These are phyloP conservation scores for Lepidium africanum DNA, from an alignment of 345 rosid genomes.

Conservation along the genomic window DNA sequence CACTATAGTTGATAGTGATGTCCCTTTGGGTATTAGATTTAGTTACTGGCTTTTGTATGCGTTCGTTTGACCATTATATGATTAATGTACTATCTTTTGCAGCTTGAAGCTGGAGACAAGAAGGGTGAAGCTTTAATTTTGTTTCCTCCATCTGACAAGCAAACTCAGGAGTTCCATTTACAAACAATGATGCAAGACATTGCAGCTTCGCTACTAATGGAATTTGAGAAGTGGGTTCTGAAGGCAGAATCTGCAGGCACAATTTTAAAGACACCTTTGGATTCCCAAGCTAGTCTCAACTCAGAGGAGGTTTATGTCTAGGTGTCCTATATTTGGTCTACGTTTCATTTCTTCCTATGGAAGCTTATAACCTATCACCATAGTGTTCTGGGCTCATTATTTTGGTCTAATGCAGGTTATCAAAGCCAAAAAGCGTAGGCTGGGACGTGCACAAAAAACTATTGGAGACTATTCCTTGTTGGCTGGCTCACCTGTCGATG, in stretches of 20 bases:
- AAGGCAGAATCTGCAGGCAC: slow-evolving; percentile 91
- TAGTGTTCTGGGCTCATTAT: slow-evolving; percentile 18
- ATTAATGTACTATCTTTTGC: slow-evolving; percentile 28
- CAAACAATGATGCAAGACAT: slow-evolving; percentile 98
- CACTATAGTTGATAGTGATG: slow-evolving; percentile 6
- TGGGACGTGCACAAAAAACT: slow-evolving; percentile 93
- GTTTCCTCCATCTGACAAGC: slow-evolving; percentile 88
- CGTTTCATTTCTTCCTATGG: slow-evolving; percentile 22
- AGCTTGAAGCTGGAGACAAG: slow-evolving; percentile 78
- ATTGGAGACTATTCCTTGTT: slow-evolving; percentile 97
- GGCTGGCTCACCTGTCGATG: slow-evolving; percentile 99
- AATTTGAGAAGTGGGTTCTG: slow-evolving; percentile 92
- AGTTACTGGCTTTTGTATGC: background rate
- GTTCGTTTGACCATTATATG: background rate
- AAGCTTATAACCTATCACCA: background rate
- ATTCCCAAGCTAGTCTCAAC: slow-evolving; percentile 96
- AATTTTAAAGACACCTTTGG: slow-evolving; percentile 88
- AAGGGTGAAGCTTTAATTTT: slow-evolving; percentile 55
- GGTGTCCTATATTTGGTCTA: slow-evolving; percentile 75
- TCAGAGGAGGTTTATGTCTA: slow-evolving; percentile 98
- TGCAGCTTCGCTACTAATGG: slow-evolving; percentile 86
- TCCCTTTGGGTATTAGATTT: background rate
- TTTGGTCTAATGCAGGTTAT: slow-evolving; percentile 60
- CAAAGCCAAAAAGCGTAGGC: slow-evolving; percentile 92
- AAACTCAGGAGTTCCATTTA: slow-evolving; percentile 81